Percentiles rank a stretch among this genome's conserved stretches.
Conservation (phyloP, 1,284 basidiomycete species). For the Paramarasmius palmivorus region DNA sequence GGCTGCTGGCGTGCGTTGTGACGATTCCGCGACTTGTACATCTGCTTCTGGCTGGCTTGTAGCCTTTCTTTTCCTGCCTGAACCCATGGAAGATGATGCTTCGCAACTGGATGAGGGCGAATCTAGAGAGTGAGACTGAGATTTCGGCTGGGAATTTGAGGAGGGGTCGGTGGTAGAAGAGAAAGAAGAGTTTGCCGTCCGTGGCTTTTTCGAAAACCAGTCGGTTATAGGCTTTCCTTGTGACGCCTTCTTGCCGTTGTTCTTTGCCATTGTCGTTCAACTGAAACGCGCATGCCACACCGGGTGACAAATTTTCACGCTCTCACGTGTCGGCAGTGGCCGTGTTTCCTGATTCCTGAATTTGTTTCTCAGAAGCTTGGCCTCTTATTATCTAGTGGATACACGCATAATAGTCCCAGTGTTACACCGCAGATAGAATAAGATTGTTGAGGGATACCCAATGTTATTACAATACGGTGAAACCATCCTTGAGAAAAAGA, state of each 20-base stretch:
- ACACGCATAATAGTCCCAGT: background rate
- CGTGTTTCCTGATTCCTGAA: no score
- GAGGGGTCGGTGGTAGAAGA: background rate
- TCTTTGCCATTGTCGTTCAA: slow-evolving; percentile 32
- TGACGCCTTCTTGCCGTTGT: slow-evolving; percentile 20
- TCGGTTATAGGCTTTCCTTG: slow-evolving; percentile 33
- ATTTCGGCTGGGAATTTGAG: background rate
- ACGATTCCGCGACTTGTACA: background rate
- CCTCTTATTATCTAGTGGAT: background rate
- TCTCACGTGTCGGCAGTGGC: no score
- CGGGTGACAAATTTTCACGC: no score
- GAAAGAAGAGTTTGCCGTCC: background rate
- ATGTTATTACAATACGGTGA: slow-evolving; percentile 7
- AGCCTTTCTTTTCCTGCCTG: background rate
- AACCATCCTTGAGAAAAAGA: background rate
- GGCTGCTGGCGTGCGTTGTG: background rate
- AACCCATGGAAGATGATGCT: background rate
- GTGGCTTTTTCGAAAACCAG: slow-evolving; percentile 33
- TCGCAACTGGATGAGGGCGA: background rate
- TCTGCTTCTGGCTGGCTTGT: background rate
- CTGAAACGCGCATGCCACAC: no score
- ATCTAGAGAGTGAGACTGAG: background rate
- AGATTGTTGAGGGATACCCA: slow-evolving; percentile 4
- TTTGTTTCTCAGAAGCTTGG: background rate
- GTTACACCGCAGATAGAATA: slow-evolving; percentile 14